Evolutionary conservation across 805 yeast species (phyloP), one percentile per base, ranked within the genome.

Genomic region (Barnettozyma botsteinii): DNA sequence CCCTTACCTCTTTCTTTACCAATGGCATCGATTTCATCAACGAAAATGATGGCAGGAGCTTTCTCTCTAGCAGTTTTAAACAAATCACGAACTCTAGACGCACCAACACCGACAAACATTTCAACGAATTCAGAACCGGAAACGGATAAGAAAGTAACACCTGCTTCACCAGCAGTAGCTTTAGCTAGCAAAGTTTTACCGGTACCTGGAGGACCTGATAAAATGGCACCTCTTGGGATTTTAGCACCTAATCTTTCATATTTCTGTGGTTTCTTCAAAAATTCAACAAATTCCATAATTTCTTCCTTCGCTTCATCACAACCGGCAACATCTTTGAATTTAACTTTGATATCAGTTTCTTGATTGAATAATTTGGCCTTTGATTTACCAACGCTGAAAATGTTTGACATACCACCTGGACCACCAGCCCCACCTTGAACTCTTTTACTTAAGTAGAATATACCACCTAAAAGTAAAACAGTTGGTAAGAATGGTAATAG

Each of bases 101-200:
- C 96, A 66, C 96, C 96, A 20, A 88, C 96, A 65, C 96, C 96
- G 17, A 85, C 94, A 69, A 85, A 88, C 96, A 88, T 88, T 62
- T 88, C 96, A n/a, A 87, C 94, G 51, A 88, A 88, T 60, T 88
- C 96, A 12, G 96, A 86, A 53, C 96, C 96, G 2, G 94, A 83
- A 7, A 88, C 96, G 18, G 93, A 81, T 49, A 79, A 79, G 60
- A 88, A 88, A 20, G 97, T 96, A 37, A 88, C 97, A 37, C 86
- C 93, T 2, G 96, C 96, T 61, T 88, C 96, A 52, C 97, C 96
- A 3, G 96, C 97, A 20, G 96, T 88, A 11, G 96, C 96, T 61
- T 85, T 87, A 19, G 96, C 96, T 41, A 88, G 66, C 47, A 88
- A 65, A 0, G 97, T 88, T 62, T 88, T 88, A 77, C 97, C 97